phyloP scores from a whole-genome alignment of 2,329 filamentous ascomycete genomes.

The Orbilia ellipsospora region DNA sequence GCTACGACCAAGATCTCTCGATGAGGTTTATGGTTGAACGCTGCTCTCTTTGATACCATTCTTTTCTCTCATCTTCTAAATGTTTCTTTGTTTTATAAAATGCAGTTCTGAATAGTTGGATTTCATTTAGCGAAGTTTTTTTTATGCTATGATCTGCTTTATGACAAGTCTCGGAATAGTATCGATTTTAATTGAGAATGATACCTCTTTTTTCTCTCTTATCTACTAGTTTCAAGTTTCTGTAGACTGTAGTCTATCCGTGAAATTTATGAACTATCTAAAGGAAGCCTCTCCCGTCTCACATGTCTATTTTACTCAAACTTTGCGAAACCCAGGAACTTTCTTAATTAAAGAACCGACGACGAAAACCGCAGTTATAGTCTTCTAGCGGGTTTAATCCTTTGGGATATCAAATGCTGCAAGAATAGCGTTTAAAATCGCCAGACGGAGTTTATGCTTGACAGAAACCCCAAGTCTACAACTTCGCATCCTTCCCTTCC shows the following conservation, averaged over 20 bases:
- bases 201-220: constrained; percentile 21
- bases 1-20: constrained; percentile 18
- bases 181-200: constrained; percentile 32
- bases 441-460: too few relatives aligned
- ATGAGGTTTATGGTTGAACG: constrained; percentile 7
- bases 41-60: background rate
- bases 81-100: background rate
- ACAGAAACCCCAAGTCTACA: constrained; percentile 6
- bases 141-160: constrained; percentile 1
- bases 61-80: constrained; percentile 1
- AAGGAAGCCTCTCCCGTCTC: background rate
- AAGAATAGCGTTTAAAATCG: too few relatives aligned
- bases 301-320: too few relatives aligned
- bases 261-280: too few relatives aligned
- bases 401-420: too few relatives aligned
- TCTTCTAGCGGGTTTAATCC: too few relatives aligned
- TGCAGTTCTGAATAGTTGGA: background rate
- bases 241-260: too few relatives aligned
- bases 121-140: background rate
- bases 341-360: too few relatives aligned
- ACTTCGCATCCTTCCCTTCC: constrained; percentile 59
- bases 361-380: too few relatives aligned
- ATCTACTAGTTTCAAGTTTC: background rate
- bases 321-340: too few relatives aligned
- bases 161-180: constrained; percentile 6